These are phyloP conservation scores for Malassezia psittaci DNA, from an alignment of 1,284 basidiomycete species.

Conservation along the genomic window DNA sequence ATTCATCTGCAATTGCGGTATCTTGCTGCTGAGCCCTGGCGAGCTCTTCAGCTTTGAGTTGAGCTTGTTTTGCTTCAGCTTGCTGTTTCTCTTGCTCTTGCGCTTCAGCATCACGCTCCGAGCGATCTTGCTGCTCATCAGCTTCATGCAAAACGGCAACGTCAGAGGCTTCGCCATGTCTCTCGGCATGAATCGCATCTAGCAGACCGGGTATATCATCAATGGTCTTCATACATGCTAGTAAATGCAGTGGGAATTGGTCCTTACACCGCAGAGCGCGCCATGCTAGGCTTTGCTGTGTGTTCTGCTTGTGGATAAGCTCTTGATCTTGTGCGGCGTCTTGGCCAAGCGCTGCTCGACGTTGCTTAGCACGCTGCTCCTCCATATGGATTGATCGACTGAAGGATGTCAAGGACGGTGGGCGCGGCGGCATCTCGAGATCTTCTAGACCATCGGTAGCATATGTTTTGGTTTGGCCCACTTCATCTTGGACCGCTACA, in stretches of 20 bases:
- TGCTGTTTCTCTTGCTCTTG: background rate
- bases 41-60: too few relatives aligned
- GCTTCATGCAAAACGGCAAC: background rate
- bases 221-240: conserved; percentile 21
- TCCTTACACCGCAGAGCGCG: conserved; percentile 29
- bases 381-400: conserved; percentile 25
- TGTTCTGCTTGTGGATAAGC: conserved; percentile 17
- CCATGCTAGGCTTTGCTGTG: conserved; percentile 34
- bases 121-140: background rate
- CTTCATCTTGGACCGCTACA: conserved; percentile 26
- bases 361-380: conserved; percentile 28
- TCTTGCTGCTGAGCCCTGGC: too few relatives aligned
- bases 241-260: conserved; percentile 23
- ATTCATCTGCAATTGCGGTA: too few relatives aligned
- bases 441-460: conserved; percentile 40
- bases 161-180: conserved; percentile 3
- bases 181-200: conserved; percentile 20
- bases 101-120: background rate
- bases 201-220: conserved; percentile 26
- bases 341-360: conserved; percentile 26
- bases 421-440: conserved; percentile 27
- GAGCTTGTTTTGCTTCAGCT: too few relatives aligned
- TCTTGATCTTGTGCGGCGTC: conserved; percentile 21
- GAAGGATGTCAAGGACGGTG: conserved; percentile 29
- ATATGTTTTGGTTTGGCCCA: conserved; percentile 26